Evolutionary conservation across 2,329 filamentous ascomycete species (phyloP).

Genomic region (Erysiphe neolycopersici): DNA sequence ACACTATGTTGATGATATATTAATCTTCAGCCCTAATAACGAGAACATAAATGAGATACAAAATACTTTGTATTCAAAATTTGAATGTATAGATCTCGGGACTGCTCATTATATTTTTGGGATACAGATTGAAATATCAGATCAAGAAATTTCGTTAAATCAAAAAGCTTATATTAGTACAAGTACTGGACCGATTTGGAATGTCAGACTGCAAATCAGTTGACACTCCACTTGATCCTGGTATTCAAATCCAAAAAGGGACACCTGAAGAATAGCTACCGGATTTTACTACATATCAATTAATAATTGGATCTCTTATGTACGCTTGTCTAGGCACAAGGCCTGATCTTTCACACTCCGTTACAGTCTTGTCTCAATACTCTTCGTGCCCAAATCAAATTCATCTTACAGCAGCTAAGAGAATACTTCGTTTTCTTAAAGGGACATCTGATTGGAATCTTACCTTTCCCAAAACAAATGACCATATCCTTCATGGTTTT

Average conservation of each 20-base stretch:
- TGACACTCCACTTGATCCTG: background rate
- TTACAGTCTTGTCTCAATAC: background rate
- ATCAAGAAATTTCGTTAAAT: background rate
- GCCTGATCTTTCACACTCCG: background rate
- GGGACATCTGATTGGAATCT: background rate
- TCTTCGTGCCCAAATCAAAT: background rate
- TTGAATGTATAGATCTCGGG: background rate
- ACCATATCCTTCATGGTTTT: background rate
- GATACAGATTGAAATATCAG: background rate
- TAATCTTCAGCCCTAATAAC: background rate
- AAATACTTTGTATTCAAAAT: background rate
- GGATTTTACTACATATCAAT: background rate
- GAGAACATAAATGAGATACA: background rate
- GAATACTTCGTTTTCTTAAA: background rate
- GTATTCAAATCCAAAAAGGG: background rate
- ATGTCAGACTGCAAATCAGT: background rate
- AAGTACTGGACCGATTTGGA: background rate
- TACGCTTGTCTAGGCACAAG: background rate
- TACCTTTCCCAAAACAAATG: background rate
- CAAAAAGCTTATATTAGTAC: background rate
- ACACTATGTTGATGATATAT: background rate
- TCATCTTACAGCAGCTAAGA: background rate
- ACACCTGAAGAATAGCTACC: background rate
- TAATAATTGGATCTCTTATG: background rate
- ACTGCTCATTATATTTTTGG: background rate